These are phyloP conservation scores for Adansonia madagascariensis DNA, from an alignment of 441 rosid species.

Conservation along the genomic window DNA sequence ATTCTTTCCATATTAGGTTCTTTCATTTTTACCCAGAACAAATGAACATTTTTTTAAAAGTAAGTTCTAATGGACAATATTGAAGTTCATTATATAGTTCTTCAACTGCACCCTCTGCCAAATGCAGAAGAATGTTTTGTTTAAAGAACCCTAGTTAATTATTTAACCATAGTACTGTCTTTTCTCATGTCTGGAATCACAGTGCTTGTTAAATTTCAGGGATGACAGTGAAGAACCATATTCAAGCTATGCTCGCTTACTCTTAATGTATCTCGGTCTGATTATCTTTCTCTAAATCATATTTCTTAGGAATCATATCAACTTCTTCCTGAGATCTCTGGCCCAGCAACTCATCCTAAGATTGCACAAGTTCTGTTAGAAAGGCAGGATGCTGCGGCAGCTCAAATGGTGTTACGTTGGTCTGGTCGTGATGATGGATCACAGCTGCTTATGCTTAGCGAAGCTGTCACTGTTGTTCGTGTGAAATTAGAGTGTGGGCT, in stretches of 20 bases:
- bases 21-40: neutral
- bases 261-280: neutral
- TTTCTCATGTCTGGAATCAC: neutral
- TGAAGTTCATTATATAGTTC: neutral
- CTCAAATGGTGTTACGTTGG: conserved; percentile 90
- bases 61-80: neutral
- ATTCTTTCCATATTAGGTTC: neutral
- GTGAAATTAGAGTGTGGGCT: conserved; percentile 91
- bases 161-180: neutral
- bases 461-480: conserved; percentile 84
- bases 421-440: conserved; percentile 81
- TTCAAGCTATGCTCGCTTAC: neutral
- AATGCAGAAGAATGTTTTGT: neutral
- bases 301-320: conserved; percentile 71
- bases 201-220: neutral
- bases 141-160: neutral
- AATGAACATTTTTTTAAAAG: neutral
- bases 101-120: too few relatives aligned
- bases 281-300: neutral
- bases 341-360: conserved; percentile 82
- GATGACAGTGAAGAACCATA: neutral
- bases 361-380: conserved; percentile 86
- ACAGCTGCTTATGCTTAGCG: conserved; percentile 59
- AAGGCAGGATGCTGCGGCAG: conserved; percentile 74
- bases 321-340: conserved; percentile 88